These are phyloP conservation scores for Trapa incisa DNA, from an alignment of 345 rosid species.

Conservation along the genomic window DNA sequence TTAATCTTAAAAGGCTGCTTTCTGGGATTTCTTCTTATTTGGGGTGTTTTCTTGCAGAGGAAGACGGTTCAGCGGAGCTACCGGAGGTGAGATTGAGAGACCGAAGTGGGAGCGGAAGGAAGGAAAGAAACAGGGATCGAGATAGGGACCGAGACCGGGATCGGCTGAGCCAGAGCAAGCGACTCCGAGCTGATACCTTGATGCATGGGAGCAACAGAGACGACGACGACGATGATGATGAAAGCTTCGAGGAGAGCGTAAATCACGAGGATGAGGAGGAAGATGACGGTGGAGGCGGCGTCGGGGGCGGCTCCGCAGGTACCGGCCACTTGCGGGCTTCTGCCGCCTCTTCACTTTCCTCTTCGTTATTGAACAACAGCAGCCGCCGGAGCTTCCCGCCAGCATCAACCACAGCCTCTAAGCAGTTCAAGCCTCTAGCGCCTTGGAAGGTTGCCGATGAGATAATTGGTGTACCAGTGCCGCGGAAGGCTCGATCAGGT, in stretches of 20 bases:
- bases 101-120: constrained; percentile 44
- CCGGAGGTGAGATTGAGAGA: constrained; percentile 79
- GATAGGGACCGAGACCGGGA: constrained; percentile 53
- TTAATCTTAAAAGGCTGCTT: background rate
- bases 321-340: constrained; percentile 29
- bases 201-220: constrained; percentile 57
- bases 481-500: constrained; percentile 99
- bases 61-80: constrained; percentile 59
- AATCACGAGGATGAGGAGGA: constrained; percentile 90
- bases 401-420: constrained; percentile 43
- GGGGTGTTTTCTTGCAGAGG: constrained; percentile 34
- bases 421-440: constrained; percentile 45
- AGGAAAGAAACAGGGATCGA: constrained; percentile 71
- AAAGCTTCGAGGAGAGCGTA: constrained; percentile 82
- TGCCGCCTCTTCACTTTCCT: constrained; percentile 29
- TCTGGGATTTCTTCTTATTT: background rate
- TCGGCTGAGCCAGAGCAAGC: constrained; percentile 68
- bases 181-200: constrained; percentile 69
- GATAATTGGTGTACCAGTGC: constrained; percentile 97
- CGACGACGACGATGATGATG: constrained; percentile 51
- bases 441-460: constrained; percentile 83
- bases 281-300: constrained; percentile 34
- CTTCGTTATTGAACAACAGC: constrained; percentile 43
- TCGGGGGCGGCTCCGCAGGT: constrained; percentile 29
- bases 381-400: constrained; percentile 55